phyloP scores from a whole-genome alignment of 2,329 filamentous ascomycete genomes.

The Xylariomycetidae sp. region DNA sequence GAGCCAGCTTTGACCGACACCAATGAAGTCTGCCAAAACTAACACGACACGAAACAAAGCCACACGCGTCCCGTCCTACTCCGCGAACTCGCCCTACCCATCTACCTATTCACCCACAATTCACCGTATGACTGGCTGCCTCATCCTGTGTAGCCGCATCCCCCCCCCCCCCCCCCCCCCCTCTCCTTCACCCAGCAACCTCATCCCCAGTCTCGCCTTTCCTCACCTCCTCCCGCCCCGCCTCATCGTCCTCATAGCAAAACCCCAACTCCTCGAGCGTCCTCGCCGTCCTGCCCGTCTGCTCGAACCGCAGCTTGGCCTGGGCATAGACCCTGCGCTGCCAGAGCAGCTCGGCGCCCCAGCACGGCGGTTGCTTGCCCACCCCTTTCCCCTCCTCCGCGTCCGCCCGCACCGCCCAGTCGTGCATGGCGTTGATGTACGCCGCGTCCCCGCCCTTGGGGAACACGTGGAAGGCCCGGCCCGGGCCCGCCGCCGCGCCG shows the following conservation, averaged over 20 bases:
- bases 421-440: slow-evolving; percentile 64
- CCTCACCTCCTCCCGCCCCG: slow-evolving; percentile 4
- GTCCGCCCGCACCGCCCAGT: slow-evolving; percentile 49
- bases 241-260: slow-evolving; percentile 35
- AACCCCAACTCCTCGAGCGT: slow-evolving; percentile 69
- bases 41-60: too few relatives aligned
- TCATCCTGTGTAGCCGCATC: background rate
- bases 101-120: too few relatives aligned
- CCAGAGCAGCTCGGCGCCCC: slow-evolving; percentile 69
- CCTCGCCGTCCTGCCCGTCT: slow-evolving; percentile 56
- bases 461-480: slow-evolving; percentile 42
- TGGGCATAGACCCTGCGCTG: slow-evolving; percentile 60
- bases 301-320: slow-evolving; percentile 67
- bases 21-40: too few relatives aligned
- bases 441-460: slow-evolving; percentile 54
- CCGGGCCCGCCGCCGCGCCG: slow-evolving; percentile 40
- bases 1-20: too few relatives aligned
- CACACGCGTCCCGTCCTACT: too few relatives aligned
- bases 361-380: slow-evolving; percentile 64
- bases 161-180: background rate
- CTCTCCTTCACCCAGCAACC: slow-evolving; percentile 8
- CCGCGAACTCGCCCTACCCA: too few relatives aligned
- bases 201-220: slow-evolving; percentile 6
- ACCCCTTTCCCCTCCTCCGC: slow-evolving; percentile 25
- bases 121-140: too few relatives aligned